These are phyloP conservation scores for Cryptococcus neoformans DNA, from an alignment of 1,284 basidiomycete species.

Conservation along the genomic window DNA sequence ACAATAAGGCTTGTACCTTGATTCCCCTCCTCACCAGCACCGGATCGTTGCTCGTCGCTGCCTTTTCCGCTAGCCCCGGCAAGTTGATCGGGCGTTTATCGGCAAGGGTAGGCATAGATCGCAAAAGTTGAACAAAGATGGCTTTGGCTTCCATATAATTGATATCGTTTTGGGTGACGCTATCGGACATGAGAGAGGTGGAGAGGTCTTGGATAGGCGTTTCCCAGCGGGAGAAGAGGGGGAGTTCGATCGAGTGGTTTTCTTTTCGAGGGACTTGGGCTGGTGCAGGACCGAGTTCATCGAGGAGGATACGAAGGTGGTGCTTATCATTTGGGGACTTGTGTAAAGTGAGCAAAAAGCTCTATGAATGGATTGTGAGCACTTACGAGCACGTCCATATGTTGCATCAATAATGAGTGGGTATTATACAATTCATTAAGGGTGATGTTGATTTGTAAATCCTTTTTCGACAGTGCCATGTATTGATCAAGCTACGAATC, in stretches of 20 bases:
- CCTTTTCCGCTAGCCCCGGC: conserved; percentile 83
- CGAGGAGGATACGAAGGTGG: conserved; percentile 91
- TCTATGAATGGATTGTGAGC: neutral
- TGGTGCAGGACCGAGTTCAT: conserved; percentile 91
- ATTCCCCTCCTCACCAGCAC: conserved; percentile 93
- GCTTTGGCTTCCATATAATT: conserved; percentile 99
- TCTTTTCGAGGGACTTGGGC: conserved; percentile 95
- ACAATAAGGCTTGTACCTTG: conserved; percentile 98
- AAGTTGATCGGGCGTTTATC: conserved; percentile 88
- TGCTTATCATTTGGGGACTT: conserved; percentile 97
- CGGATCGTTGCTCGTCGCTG: conserved; percentile 95
- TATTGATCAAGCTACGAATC: conserved; percentile 92
- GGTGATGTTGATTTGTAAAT: conserved; percentile 97
- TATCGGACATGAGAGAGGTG: conserved; percentile 83
- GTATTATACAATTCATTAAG: conserved; percentile 99
- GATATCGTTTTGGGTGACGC: conserved; percentile 97
- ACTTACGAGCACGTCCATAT: conserved; percentile 88
- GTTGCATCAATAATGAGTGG: conserved; percentile 89
- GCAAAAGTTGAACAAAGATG: conserved; percentile 95
- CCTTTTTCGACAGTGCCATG: conserved; percentile 99
- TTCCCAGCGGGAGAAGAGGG: conserved; percentile 97
- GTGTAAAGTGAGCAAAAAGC: neutral
- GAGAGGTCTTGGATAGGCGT: conserved; percentile 97
- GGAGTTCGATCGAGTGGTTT: conserved; percentile 89
- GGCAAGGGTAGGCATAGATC: conserved; percentile 80